Conservation (phyloP, 2,329 filamentous ascomycete species). For the Rutstroemia sp. region DNA sequence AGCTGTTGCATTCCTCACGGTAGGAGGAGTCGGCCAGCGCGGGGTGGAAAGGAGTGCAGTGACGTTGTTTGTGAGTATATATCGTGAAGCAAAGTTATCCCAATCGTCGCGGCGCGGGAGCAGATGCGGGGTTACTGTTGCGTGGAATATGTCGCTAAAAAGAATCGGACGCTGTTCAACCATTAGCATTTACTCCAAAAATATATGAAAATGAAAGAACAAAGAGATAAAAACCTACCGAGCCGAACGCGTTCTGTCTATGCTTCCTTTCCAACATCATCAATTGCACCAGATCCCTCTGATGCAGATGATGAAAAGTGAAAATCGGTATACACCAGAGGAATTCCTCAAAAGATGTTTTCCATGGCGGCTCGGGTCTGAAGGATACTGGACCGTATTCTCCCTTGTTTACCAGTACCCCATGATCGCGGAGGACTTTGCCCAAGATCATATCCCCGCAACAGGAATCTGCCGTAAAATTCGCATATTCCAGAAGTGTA, state of each 20-base stretch:
- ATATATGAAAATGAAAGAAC: background rate
- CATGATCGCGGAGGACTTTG: conserved; percentile 9
- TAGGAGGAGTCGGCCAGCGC: background rate
- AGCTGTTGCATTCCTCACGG: background rate
- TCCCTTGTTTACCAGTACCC: conserved; percentile 5
- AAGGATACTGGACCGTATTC: conserved; percentile 5
- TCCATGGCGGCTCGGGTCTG: conserved; percentile 13
- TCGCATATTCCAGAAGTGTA: conserved; percentile 7
- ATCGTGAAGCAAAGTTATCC: conserved; percentile 10
- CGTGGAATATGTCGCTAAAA: background rate
- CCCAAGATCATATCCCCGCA: conserved; percentile 14
- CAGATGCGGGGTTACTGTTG: background rate
- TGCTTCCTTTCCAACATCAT: background rate
- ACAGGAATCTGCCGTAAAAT: conserved; percentile 3
- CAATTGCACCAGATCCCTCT: conserved; percentile 5
- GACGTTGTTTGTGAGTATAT: background rate
- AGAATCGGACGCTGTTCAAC: background rate
- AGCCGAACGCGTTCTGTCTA: background rate
- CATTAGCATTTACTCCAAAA: too few species aligned
- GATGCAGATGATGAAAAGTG: conserved; percentile 12
- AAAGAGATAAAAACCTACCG: background rate
- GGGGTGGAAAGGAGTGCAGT: background rate
- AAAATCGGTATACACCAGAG: conserved; percentile 11
- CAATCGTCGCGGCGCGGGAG: background rate
- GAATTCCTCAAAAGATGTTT: conserved; percentile 8